These are phyloP conservation scores for Xylaria arbuscula DNA, from an alignment of 2,329 filamentous ascomycete genomes.

Conservation along the genomic window DNA sequence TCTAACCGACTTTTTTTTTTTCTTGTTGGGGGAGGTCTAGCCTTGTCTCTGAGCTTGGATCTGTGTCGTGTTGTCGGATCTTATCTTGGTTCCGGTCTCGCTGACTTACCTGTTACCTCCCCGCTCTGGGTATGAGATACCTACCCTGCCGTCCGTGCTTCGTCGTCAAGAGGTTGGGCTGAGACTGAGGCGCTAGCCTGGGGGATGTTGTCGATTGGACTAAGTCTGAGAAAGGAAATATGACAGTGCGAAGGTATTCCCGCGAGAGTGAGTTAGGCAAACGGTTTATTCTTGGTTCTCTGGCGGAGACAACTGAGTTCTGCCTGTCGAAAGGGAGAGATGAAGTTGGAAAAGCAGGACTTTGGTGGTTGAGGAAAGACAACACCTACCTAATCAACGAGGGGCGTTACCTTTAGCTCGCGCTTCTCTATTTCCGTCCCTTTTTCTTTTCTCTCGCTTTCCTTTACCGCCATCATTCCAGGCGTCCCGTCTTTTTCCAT, in stretches of 20 bases:
- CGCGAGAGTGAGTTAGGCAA: background rate
- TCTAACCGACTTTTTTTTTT: background rate
- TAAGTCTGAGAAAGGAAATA: background rate
- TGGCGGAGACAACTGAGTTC: conserved; percentile 9
- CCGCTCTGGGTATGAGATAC: too few species aligned
- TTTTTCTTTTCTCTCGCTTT: background rate
- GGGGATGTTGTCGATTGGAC: too few species aligned
- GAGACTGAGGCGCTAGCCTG: too few species aligned
- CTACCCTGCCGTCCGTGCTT: background rate
- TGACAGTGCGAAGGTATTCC: background rate
- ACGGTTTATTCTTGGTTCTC: background rate
- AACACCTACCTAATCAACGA: background rate
- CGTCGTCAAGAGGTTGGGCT: too few species aligned
- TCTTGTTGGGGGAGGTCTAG: too few species aligned
- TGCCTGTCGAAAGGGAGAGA: conserved; percentile 17
- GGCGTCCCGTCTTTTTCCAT: background rate
- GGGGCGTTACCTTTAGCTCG: conserved; percentile 1
- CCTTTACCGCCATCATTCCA: background rate
- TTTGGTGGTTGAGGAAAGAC: conserved; percentile 1
- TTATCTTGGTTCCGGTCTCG: too few species aligned
- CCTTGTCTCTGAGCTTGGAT: too few species aligned
- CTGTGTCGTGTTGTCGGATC: too few species aligned
- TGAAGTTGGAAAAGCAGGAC: background rate
- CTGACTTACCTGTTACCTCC: too few species aligned
- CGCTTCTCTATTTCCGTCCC: background rate